A percentile compares a stretch with the other conserved stretches of the same genome.
Evolutionary conservation across 257 asterid species (phyloP).

Genomic region (Striga asiatica): DNA sequence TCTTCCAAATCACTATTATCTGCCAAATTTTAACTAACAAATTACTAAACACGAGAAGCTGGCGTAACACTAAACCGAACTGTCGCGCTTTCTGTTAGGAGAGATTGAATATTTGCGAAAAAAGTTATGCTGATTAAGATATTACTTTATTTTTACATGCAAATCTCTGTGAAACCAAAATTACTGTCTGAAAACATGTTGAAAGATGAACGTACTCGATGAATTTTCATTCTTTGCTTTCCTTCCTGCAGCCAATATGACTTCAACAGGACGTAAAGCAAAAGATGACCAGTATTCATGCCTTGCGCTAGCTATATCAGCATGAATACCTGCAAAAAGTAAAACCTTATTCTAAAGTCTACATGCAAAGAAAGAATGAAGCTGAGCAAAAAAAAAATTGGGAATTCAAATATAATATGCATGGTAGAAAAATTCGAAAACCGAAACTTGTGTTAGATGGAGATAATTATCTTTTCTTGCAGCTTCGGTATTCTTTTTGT

Average conservation of each 20-base stretch:
- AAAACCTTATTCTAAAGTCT: no score
- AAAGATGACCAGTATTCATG: constrained; percentile 67
- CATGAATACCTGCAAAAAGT: constrained; percentile 69
- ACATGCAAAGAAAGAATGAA: not conserved
- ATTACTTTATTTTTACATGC: no score
- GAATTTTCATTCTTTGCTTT: constrained; percentile 49
- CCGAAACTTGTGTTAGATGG: no score
- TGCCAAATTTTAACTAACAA: constrained; percentile 24
- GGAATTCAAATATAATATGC: not conserved
- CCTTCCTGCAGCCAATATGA: constrained; percentile 68
- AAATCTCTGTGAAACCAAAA: no score
- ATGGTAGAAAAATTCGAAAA: no score
- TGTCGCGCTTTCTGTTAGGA: no score
- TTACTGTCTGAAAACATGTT: not conserved
- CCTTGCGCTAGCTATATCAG: constrained; percentile 69
- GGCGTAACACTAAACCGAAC: not conserved
- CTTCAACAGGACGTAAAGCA: constrained; percentile 59
- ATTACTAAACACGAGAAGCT: not conserved
- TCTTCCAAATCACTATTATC: constrained; percentile 53
- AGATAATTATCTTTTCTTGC: no score
- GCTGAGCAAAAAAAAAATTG: not conserved
- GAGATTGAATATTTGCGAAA: no score
- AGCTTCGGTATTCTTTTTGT: no score
- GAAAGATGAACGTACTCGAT: constrained; percentile 24
- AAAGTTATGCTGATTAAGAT: no score